Percentiles rank a stretch among this genome's conserved stretches.
These are phyloP conservation scores for Alternaria consortialis DNA, from an alignment of 2,329 filamentous ascomycete species.

Conservation along the genomic window DNA sequence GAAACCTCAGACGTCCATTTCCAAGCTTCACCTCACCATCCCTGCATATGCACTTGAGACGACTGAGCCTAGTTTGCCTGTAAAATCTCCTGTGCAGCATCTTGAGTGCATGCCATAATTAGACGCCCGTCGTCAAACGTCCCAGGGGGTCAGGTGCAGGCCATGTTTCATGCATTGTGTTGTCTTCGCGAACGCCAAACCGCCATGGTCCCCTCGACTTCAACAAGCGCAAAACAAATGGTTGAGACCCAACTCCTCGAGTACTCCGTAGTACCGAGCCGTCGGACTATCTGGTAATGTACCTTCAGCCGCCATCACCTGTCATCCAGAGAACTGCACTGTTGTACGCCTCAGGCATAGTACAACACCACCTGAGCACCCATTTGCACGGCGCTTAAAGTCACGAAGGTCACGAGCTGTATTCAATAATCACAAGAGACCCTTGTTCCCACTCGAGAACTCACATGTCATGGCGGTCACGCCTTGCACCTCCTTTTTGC, in stretches of 20 bases:
- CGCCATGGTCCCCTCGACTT: conserved; percentile 9
- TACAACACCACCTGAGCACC: conserved; percentile 10
- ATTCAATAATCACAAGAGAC: background rate
- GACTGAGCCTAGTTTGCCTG: conserved; percentile 12
- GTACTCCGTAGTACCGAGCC: background rate
- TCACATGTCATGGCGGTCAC: conserved; percentile 1
- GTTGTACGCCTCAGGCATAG: conserved; percentile 12
- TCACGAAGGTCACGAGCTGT: conserved; percentile 3
- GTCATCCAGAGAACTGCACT: background rate
- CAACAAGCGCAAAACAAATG: conserved; percentile 11
- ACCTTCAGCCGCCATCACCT: conserved; percentile 1
- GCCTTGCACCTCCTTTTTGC: conserved; percentile 4
- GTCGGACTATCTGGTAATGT: background rate
- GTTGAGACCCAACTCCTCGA: background rate
- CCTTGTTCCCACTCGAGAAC: background rate
- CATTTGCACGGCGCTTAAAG: conserved; percentile 10
- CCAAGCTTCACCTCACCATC: conserved; percentile 9
- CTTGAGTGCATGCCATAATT: conserved; percentile 24
- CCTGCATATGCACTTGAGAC: conserved; percentile 15
- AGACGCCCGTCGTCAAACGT: conserved; percentile 36
- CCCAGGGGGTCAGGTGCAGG: conserved; percentile 24
- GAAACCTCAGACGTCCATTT: conserved; percentile 17
- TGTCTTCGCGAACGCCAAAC: conserved; percentile 8
- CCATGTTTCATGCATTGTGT: conserved; percentile 5
- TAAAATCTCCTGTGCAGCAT: conserved; percentile 17